Base-by-base conservation (phyloP, 176 grass and related monocot genomes). In the Raddia distichophylla region DNA sequence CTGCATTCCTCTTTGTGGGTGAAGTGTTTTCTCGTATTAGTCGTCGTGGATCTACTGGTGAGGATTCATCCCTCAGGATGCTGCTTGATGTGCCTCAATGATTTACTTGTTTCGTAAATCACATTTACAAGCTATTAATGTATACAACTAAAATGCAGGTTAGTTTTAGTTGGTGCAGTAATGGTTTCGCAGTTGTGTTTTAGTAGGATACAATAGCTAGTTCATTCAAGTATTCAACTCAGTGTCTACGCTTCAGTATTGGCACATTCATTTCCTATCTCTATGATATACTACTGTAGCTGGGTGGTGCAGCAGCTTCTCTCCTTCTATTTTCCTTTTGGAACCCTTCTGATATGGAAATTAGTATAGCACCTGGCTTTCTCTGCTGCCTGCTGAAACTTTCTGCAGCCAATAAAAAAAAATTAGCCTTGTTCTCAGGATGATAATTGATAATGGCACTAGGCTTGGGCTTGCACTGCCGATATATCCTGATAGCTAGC, bases 1-100 rank as follows among this genome's bases (percentile, higher is more conserved):
- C 46, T 71, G 51, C 71, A 46, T 91, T 98, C 37, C 82, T 90
- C 27, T 95, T 98, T 86, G 84, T 95, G 10, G 92, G 95, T 43
- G 88, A 98, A 94, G 79, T 88, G 64, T 86, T 98, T 89, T 95
- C 95, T 68, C 89, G 86, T 85, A 82, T 98, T 88, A 91, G 89
- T 80, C 91, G 95, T 49, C 90, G 95, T 88, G 92, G 95, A 67
- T 95, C 92, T 75, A 86, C 84, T 65, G 95, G 95, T 98, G 71
- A 76, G 45, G 18, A 80, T 60, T 82, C 45, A 71, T 74, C 34
- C 46, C 67, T 75, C 10, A 50, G 46, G 63, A 76, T 78, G 35
- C 58, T 71, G 16, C 56, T 84, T 73, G 8, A 90, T 68, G 1
- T 57, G 44, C 65, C 19, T 13, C 76, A 53, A 61, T 70, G 51